Base-by-base conservation (phyloP, 176 grass and related monocot genomes). In the Triticum timopheevii region DNA sequence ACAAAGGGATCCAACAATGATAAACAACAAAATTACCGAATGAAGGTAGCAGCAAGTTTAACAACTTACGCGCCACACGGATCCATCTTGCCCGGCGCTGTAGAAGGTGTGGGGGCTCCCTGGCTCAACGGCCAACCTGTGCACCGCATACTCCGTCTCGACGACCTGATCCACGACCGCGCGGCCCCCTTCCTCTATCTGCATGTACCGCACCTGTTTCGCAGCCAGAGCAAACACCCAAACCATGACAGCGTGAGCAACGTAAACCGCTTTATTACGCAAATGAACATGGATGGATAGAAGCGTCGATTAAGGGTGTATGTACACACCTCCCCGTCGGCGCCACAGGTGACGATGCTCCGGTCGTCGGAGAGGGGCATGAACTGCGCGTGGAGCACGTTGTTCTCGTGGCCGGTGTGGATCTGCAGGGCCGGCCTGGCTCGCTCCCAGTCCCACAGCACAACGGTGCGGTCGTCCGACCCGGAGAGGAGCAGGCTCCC, bases 391-490 rank as follows among this genome's bases (percentile, higher is more conserved):
- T 93, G 83, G 78, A 92, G 82, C 75, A 98, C 86, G 42, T 95
- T 95, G 31, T 82, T 31, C 50, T 13, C 64, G 58, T 95, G 93
- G 2, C 86, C 93, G 22, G 96, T 90, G 86, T 93, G 77, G 77
- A 93, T 75, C 2, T 86, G 69, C 8, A 61, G 59, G 24, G 80
- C 73, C 2, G 81, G 38, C 45, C 10, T 38, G 0, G 36, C 88
- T 23, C 56, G 69, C n/a, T 91, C 83, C 96, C 96, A 98, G 77
- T 95, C 70, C 96, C 93, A 94, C n/a, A 98, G 45, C 58, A 84
- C 84, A 10, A 92, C 39, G 23, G 34, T 91, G 82, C 65, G 74
- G 68, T 98, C 96, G 17, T 98, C 91, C 0, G 96, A 91, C 0
- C 96, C 91, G 4, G 96, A 95, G 34, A 98, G 30, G 23, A 98